These are phyloP conservation scores for Leccinellum rugosiceps DNA, from an alignment of 768 basidiomycete genomes.

Conservation along the genomic window DNA sequence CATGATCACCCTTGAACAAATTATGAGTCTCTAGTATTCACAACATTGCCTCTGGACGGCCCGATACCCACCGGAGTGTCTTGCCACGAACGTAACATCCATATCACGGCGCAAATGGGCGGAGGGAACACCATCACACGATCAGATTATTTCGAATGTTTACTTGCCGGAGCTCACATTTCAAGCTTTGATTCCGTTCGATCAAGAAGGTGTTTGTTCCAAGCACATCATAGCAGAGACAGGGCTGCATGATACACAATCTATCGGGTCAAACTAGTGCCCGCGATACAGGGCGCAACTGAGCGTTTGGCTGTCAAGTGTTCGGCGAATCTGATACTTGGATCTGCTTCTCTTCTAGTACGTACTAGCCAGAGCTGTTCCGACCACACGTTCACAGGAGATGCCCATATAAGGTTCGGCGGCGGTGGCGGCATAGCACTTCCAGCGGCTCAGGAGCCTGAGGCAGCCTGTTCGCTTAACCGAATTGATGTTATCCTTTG, in stretches of 20 bases:
- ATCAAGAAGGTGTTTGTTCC: too few relatives aligned
- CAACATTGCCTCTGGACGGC: neutral
- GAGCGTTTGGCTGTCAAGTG: neutral
- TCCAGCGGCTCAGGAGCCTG: neutral
- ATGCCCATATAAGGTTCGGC: neutral
- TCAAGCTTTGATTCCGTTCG: neutral
- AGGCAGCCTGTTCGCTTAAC: neutral
- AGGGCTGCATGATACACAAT: neutral
- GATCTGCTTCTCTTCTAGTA: too few relatives aligned
- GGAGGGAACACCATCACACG: neutral
- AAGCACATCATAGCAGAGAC: neutral
- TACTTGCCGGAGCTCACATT: neutral
- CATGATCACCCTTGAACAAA: too few relatives aligned
- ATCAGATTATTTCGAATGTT: neutral
- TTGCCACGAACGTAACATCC: neutral
- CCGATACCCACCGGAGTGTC: neutral
- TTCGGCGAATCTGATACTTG: too few relatives aligned
- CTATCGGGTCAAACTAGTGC: neutral
- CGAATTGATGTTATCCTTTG: neutral
- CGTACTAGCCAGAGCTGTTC: too few relatives aligned
- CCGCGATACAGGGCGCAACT: neutral
- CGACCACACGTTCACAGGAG: neutral
- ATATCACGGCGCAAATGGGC: neutral
- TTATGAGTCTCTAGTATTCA: neutral
- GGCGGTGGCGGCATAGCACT: neutral